These are phyloP conservation scores for Talaromyces sp. DNA, from an alignment of 2,329 filamentous ascomycete species.

Conservation along the genomic window DNA sequence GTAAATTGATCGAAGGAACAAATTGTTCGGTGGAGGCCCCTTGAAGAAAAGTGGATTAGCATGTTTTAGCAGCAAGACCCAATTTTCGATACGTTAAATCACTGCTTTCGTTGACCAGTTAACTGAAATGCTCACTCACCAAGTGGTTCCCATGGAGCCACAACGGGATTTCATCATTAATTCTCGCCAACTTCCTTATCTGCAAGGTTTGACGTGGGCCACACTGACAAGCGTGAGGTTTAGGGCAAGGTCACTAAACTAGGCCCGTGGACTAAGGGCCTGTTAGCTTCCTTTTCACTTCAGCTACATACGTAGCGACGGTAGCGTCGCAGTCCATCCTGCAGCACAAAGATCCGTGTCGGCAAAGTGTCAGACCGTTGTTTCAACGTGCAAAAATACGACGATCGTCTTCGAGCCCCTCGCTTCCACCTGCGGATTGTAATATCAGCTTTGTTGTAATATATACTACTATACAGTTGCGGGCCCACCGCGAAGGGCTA, in stretches of 20 bases:
- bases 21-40: background rate
- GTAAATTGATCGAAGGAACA: background rate
- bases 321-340: slow-evolving; percentile 6
- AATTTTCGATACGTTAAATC: background rate
- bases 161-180: background rate
- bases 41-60: slow-evolving; percentile 8
- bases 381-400: background rate
- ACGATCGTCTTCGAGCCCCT: background rate
- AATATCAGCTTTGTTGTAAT: background rate
- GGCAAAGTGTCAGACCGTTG: background rate
- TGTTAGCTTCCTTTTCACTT: slow-evolving; percentile 8
- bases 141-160: slow-evolving; percentile 6
- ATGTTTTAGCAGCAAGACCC: slow-evolving; percentile 2
- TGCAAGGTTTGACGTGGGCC: background rate
- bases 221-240: background rate
- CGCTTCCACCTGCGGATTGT: background rate
- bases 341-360: background rate
- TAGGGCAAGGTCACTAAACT: slow-evolving; percentile 13
- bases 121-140: background rate
- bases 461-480: background rate
- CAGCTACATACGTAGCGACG: slow-evolving; percentile 8
- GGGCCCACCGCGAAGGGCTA: background rate
- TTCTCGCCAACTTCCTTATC: background rate
- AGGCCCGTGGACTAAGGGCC: slow-evolving; percentile 7
- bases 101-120: background rate